phyloP scores from a whole-genome alignment of 179 eudicot species.

The Patellifolia procumbens region DNA sequence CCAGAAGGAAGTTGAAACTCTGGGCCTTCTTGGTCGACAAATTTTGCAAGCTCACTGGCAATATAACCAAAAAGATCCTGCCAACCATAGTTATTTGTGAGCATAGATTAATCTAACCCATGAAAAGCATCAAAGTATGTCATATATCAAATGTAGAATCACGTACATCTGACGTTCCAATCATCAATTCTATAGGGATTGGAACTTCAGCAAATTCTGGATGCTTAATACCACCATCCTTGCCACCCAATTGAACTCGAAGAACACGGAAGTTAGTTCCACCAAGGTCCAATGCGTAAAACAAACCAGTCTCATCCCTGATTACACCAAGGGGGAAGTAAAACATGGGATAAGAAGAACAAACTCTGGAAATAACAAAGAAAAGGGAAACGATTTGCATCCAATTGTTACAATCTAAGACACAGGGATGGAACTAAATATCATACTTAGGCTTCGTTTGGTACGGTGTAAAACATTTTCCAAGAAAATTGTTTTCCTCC shows the following conservation, averaged over 20 bases:
- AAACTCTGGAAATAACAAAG: background rate
- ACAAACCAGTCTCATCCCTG: constrained; percentile 67
- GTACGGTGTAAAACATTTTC: too few species aligned
- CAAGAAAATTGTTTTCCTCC: too few species aligned
- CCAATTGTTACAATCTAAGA: background rate
- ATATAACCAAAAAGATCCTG: constrained; percentile 74
- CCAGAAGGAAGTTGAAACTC: constrained; percentile 45
- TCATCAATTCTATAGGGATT: constrained; percentile 64
- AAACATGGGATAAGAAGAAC: background rate
- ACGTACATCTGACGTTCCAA: constrained; percentile 62
- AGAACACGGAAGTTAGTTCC: constrained; percentile 76
- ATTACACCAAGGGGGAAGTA: background rate
- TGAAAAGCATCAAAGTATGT: constrained; percentile 11
- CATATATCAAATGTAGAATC: background rate
- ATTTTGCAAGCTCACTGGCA: constrained; percentile 61
- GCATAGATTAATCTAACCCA: background rate
- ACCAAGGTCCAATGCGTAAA: constrained; percentile 77
- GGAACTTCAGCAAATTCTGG: constrained; percentile 69
- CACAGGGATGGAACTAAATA: background rate
- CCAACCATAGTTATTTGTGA: constrained; percentile 16
- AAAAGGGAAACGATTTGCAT: background rate
- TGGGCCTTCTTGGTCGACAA: constrained; percentile 58
- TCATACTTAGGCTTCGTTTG: too few species aligned
- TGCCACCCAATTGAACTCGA: constrained; percentile 61
- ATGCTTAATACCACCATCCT: constrained; percentile 43